Evolutionary conservation across 2,329 filamentous ascomycete genomes (phyloP), one percentile per base, ranked within the genome.

Genomic region (Lasiodiplodia sp.): DNA sequence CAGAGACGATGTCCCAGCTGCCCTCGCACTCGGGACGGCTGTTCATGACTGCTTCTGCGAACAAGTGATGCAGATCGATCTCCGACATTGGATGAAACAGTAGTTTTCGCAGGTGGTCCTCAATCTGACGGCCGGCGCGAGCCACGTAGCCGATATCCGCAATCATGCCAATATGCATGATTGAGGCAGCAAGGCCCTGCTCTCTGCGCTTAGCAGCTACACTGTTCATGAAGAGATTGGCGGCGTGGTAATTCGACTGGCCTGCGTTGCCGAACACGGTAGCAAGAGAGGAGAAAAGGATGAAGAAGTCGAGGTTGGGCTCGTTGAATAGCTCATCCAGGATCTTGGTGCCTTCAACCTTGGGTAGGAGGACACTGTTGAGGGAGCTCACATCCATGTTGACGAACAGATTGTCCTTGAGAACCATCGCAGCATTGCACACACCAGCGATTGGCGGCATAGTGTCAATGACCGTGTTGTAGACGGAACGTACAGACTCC

Each of bases 11-110:
- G 18, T 25, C 55, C 63, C 49, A 52, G 21, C 12, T 56, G 1
- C 63, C 38, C 14, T 18, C 21, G 11, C 38, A 6, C n/a, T 28
- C 18, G 2, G 40, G 18, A 5, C n/a, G 40, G 25, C 40, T 37
- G n/a, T 10, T 84, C 83, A 78, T 73, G 31, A 87, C 82, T 5
- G 84, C 84, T 72, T 87, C 84, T 10, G 85, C 78, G 69, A 87
- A 84, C 76, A 85, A 81, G 70, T 85, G 82, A 70, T 86, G 84
- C 18, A 87, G 72, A 66, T 86, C 84, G 3, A 79, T 77, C 73
- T 87, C 85, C 2, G 85, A 85, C 14, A 87, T 62, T 2, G 38
- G 23, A 6, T 47, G 38, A 25, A 6, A 49, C 37, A 34, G 23
- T 2, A 34, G 11, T 11, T 40, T 53, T 11, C 62, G 28, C 31